phyloP scores from a whole-genome alignment of 1,284 basidiomycete species.

The Austroboletus novae-zelandiae region DNA sequence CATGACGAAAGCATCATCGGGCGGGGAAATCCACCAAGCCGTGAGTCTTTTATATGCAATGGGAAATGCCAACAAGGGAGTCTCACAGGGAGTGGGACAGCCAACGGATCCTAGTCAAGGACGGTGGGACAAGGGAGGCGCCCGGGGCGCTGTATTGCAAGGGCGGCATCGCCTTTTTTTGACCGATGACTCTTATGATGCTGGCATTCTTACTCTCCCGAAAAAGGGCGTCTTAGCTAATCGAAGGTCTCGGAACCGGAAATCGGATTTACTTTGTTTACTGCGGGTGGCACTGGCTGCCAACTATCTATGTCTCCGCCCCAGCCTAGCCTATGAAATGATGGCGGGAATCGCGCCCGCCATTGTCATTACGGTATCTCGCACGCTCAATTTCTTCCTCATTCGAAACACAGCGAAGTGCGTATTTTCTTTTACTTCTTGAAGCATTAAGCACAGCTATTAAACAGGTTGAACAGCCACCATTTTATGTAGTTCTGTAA shows the following conservation, averaged over 20 bases:
- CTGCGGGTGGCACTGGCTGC: too few relatives aligned
- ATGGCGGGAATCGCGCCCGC: too few relatives aligned
- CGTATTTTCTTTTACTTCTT: too few relatives aligned
- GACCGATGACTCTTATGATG: slow-evolving; percentile 20
- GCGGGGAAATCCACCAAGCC: slow-evolving; percentile 1
- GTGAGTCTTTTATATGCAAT: slow-evolving; percentile 25
- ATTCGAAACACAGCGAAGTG: too few relatives aligned
- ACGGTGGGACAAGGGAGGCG: slow-evolving; percentile 12
- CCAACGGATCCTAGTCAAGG: slow-evolving; percentile 29
- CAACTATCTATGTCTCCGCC: too few relatives aligned
- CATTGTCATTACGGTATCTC: too few relatives aligned
- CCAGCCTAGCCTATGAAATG: too few relatives aligned
- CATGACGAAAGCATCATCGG: slow-evolving; percentile 20
- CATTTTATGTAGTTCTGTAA: too few relatives aligned
- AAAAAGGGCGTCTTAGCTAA: slow-evolving; percentile 21
- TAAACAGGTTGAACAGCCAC: too few relatives aligned
- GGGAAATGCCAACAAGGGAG: slow-evolving; percentile 1
- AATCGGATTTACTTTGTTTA: not conserved
- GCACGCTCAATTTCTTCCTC: too few relatives aligned
- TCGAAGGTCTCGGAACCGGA: slow-evolving; percentile 1
- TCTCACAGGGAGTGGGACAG: slow-evolving; percentile 18
- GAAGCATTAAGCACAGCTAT: too few relatives aligned
- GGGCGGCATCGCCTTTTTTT: slow-evolving; percentile 30
- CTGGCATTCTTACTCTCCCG: slow-evolving; percentile 12
- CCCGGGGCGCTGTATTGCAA: slow-evolving; percentile 20